Conservation (phyloP, 805 yeast species). For the Ogataea henricii region DNA sequence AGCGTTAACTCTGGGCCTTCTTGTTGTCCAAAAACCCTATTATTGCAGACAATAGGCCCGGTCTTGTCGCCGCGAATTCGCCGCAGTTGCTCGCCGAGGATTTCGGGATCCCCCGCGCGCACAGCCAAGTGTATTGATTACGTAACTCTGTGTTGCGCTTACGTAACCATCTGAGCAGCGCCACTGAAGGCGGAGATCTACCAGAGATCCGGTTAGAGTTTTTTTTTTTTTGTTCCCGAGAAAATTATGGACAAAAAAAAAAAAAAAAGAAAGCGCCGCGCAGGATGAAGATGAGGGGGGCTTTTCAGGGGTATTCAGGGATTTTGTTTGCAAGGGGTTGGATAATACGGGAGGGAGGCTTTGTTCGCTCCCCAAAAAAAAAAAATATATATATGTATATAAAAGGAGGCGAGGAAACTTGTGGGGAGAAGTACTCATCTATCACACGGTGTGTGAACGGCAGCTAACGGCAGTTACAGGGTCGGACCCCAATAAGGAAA, state of each 20-base stretch:
- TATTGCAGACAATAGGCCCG: background rate
- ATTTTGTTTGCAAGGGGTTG: background rate
- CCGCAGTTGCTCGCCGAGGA: slow-evolving; percentile 7
- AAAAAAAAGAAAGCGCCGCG: slow-evolving; percentile 3
- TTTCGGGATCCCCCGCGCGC: background rate
- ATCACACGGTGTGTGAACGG: too few species aligned
- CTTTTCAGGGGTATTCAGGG: slow-evolving; percentile 9
- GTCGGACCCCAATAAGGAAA: too few species aligned
- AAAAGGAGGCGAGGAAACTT: too few species aligned
- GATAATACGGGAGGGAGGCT: too few species aligned
- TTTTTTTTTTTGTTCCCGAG: background rate
- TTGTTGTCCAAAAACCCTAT: background rate
- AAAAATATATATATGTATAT: background rate
- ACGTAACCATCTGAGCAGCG: background rate
- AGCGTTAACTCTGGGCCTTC: background rate
- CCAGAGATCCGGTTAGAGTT: background rate
- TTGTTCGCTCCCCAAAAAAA: too few species aligned
- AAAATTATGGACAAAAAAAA: too few species aligned
- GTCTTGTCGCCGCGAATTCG: slow-evolving; percentile 3
- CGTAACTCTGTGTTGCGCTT: background rate
- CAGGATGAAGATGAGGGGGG: slow-evolving; percentile 4
- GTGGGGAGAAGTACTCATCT: too few species aligned
- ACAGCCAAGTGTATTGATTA: background rate
- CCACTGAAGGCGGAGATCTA: background rate
- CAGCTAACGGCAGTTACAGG: too few species aligned